phyloP scores from a whole-genome alignment of 176 grass and related monocot species.

The Lolium multiflorum region DNA sequence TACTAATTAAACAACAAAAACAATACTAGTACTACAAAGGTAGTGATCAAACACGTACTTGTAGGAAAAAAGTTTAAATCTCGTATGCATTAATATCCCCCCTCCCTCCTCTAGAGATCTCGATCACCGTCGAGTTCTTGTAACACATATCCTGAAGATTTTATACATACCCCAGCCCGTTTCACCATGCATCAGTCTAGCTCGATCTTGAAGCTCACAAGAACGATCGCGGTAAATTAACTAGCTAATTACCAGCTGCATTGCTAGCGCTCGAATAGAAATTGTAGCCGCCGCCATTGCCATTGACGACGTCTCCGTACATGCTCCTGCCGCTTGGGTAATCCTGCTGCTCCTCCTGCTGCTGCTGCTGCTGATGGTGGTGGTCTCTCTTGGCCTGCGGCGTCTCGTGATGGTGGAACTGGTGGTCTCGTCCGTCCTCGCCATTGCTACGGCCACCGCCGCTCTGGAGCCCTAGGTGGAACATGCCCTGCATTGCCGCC shows the following conservation, averaged over 20 bases:
- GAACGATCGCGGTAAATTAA: constrained; percentile 13
- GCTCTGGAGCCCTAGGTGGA: constrained; percentile 37
- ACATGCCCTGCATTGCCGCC: constrained; percentile 32
- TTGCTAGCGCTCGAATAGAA: constrained; percentile 24
- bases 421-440: background rate
- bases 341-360: background rate
- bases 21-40: background rate
- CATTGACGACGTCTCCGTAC: constrained; percentile 1
- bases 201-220: constrained; percentile 24
- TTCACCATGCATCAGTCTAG: constrained; percentile 24
- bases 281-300: constrained; percentile 1
- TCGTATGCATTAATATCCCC: constrained; percentile 26
- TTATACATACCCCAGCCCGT: constrained; percentile 23
- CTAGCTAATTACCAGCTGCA: constrained; percentile 35
- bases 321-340: constrained; percentile 20
- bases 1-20: background rate
- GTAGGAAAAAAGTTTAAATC: background rate
- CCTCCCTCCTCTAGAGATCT: background rate
- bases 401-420: constrained; percentile 1
- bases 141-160: constrained; percentile 23
- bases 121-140: constrained; percentile 8
- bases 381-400: constrained; percentile 18
- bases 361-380: background rate
- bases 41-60: background rate
- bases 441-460: background rate